Base-by-base conservation (phyloP, 257 asterid species). In the Solanum tarapatanum region DNA sequence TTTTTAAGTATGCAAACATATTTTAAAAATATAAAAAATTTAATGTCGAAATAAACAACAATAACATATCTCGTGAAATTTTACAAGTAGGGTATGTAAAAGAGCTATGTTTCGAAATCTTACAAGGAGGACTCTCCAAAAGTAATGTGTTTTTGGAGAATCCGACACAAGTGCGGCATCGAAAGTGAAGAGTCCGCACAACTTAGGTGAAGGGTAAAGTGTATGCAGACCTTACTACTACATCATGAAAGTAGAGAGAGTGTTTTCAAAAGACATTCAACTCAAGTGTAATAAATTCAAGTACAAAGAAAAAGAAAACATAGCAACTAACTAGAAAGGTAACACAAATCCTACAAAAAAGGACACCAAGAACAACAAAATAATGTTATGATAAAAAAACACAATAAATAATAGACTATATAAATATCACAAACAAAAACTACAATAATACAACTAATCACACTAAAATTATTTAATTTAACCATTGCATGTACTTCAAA, bases 141-240 rank as follows among this genome's bases (percentile, higher is more conserved):
- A 55, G 2, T 17, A 17, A 0, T 1, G 10, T 55, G 0, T 55
- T 55, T 55, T 55, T 55, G 4, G 2, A 17, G 1, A 55, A 55
- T 55, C 0, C 9, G 1, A 55, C 4, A 17, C 3, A 0, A 0
- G 6, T 19, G 1, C 9, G 2, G 9, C n/a, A 55, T 55, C 0
- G 0, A 55, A 55, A 17, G 9, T 17, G 1, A 17, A 55, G n/a
- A 17, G 9, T 17, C 4, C 2, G 2, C 3, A 2, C 64, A 55
- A 55, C 10, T 55, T 55, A 55, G 64, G 3, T 51, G 1, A 0
- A 51, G 0, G 12, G 0, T 21, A 60, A 3, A 21, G 0, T 21
- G 2, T 60, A 60, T 21, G 2, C 6, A 21, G 26, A 3, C 10
- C 1, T 58, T 58, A 19, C 5, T 21, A 60, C 1, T 60, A 60